Base-by-base conservation (phyloP, 768 basidiomycete genomes). In the Hypholoma fasciculare region DNA sequence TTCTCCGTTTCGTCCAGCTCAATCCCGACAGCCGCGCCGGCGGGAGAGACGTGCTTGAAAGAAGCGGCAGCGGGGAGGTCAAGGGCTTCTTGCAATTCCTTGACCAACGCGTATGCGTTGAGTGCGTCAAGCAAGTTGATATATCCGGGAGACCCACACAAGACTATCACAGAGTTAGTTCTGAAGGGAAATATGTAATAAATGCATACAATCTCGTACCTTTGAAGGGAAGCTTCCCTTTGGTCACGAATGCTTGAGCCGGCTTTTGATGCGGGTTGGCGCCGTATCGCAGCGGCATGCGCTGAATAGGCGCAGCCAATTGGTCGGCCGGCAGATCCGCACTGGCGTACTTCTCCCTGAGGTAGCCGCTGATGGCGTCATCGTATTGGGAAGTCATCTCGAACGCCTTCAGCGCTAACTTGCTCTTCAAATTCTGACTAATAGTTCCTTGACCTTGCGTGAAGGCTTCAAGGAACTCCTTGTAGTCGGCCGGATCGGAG, bases 261-360 rank as follows among this genome's bases (percentile, higher is more conserved):
- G 97, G 97, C 75, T 95, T 97, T 72, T 99, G 97, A 69, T 99
- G 97, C 3, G 97, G 97, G 74, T 99, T 99, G 4, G 94, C 95
- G 40, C 97, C 97, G 71, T 98, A 98, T 52, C 97, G 84, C 61
- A 99, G 76, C 1, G 91, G 78, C 68, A 96, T 82, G 57, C 93
- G 82, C 76, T 98, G 96, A 16, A 94, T 84, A 3, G 85, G 81
- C 1, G 81, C 87, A 9, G 82, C 87, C 42, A 87, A 73, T 63
- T 82, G 78, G 34, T 89, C 90, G 37, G 76, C 74, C 6, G 79
- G 71, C 51, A 86, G 73, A 59, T 90, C 92, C n/a, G 87, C 82
- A 27, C 90, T 90, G 0, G 94, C 93, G 71, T 98, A 98, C 71
- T 97, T 89, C 69, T 94, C 90, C 62, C 97, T 84, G 81, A 99